Base-by-base conservation (phyloP, 331 rosid genomes). In the Stylosanthes scabra region DNA sequence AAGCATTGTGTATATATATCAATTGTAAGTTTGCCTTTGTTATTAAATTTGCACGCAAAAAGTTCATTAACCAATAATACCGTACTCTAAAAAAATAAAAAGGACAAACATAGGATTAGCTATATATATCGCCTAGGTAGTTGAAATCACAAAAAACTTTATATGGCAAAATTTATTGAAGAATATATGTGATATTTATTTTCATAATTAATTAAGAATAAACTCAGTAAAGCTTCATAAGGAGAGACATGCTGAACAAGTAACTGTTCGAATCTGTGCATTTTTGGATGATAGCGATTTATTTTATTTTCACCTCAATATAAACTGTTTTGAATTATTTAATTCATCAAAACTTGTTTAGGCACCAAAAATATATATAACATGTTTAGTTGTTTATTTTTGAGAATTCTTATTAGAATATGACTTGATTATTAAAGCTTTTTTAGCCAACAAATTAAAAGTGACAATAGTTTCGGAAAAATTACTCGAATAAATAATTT, bases 131-230 rank as follows among this genome's bases (percentile, higher is more conserved):
- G 47, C 25, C 62, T 39, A 6, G 9, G 46, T 9, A 42, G 11
- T 42, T 9, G 46, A 42, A 42, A 42, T 42, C 46, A 42, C 46
- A 9, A 42, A 39, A 42, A 42, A 42, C 46, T 42, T 8, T 42
- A 9, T 42, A 8, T 8, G 60, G 31, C 7, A 55, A 15, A 16
- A 3, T 55, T 20, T 34, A 34, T 34, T 20, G 29, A 55, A 52
- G 27, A 46, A 34, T 46, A 27, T 20, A 16, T 42, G 12, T 20
- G 25, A 20, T 20, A 51, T 39, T 5, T 70, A 5, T 58, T 13
- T 58, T 13, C n/a, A 46, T 46, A 46, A 46, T 55, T 20, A 55
- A 70, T 25, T 55, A 55, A 34, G 39, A 34, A 34, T 55, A 56
- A 57, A 50, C 10, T 58, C 4, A 44, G 11, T 27, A 37, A 12